Evolutionary conservation across 805 yeast genomes (phyloP).

Genomic region (Jamesozyma jinghongensis): DNA sequence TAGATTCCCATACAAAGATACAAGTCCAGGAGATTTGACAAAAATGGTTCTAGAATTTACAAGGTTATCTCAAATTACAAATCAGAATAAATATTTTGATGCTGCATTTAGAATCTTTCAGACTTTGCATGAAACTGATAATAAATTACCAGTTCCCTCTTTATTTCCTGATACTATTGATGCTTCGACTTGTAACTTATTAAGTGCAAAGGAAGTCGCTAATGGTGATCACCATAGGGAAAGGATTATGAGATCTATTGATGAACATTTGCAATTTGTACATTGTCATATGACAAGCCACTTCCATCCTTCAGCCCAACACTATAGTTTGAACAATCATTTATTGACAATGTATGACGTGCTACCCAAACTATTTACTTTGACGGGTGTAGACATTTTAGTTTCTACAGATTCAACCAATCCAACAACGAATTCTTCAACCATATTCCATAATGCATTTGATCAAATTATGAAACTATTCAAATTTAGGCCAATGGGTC

Average conservation of each 20-base stretch:
- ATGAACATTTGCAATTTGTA: constrained; percentile 21
- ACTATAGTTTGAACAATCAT: background rate
- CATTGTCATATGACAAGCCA: constrained; percentile 28
- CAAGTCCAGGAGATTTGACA: constrained; percentile 39
- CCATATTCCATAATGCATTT: constrained; percentile 31
- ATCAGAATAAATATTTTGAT: constrained; percentile 40
- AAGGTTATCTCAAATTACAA: constrained; percentile 42
- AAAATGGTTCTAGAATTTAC: constrained; percentile 46
- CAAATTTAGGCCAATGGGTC: constrained; percentile 38
- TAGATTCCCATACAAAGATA: constrained; percentile 31
- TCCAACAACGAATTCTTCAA: constrained; percentile 3
- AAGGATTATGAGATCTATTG: constrained; percentile 32
- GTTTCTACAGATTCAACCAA: background rate
- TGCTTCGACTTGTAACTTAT: constrained; percentile 41
- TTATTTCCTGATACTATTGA: constrained; percentile 39
- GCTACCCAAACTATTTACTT: constrained; percentile 3
- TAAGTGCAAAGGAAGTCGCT: constrained; percentile 23
- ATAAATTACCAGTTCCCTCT: constrained; percentile 33
- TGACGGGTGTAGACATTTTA: constrained; percentile 8
- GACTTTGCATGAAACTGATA: constrained; percentile 29
- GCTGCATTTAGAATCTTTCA: constrained; percentile 40
- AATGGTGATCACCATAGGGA: constrained; percentile 29
- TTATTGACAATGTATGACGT: constrained; percentile 5
- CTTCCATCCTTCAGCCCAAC: constrained; percentile 3
- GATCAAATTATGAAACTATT: constrained; percentile 34